Evolutionary conservation across 192 early-diverging fungal species (phyloP), one percentile per base, ranked within the genome.

Genomic region (Thamnidium elegans): DNA sequence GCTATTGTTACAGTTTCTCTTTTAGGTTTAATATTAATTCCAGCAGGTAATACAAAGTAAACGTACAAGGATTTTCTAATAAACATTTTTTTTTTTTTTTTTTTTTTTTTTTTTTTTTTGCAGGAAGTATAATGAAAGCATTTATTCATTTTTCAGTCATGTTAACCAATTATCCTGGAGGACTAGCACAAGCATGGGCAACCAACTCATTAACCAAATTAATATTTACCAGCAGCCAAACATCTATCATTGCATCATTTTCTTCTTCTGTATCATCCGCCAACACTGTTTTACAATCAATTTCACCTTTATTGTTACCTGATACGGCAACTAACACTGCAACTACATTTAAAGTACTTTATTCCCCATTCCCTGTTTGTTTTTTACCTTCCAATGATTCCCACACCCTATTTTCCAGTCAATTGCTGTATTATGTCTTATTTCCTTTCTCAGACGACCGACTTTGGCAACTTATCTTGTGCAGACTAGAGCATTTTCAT

Each of bases 401-500:
- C 7, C 65, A 76, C 51, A 34, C 65, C 3, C 58, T 71, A 5
- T 66, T 76, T 17, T 32, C 44, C n/a, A 63, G 48, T 8, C 34
- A 8, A 3, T 17, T 45, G 4, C 17, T 72, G 26, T 68, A 76
- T 31, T 68, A 51, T 32, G 44, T 77, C 11, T 43, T 80, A 0
- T 78, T 78, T 47, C 79, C 81, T 3, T 80, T 83, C 53, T 65
- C 77, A 13, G 75, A 79, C 21, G 78, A 78, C 43, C 69, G 78
- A 14, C 31, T 80, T 31, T 79, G 77, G 79, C 67, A 74, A 39
- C 64, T 74, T 23, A 50, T 85, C 6, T 56, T 85, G 0, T 85
- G 83, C 55, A 55, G 65, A 15, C 58, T 81, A 3, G 79, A 82
- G 50, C 83, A 85, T 50, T 67, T 85, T 23, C 80, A 82, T 65